Evolutionary conservation across 129 eudicot species (phyloP).

Genomic region (carrot (Daucus carota)): DH1_v3.0 NC_030385.2:32754001-32754500

Average conservation of each 20-base stretch:
- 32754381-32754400: slow-evolving; percentile 24
- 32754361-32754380: slow-evolving; percentile 17
- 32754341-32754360: slow-evolving; percentile 37
- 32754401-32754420: slow-evolving; percentile 20
- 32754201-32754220: slow-evolving; percentile 19
- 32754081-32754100: slow-evolving; percentile 49
- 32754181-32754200: slow-evolving; percentile 22
- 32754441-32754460: slow-evolving; percentile 23
- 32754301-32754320: slow-evolving; percentile 20
- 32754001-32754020: slow-evolving; percentile 22
- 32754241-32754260: slow-evolving; percentile 16
- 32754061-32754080: slow-evolving; percentile 42
- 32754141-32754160: neutral
- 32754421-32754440: slow-evolving; percentile 22
- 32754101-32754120: slow-evolving; percentile 16
- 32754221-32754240: slow-evolving; percentile 10
- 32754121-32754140: slow-evolving; percentile 17
- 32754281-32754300: slow-evolving; percentile 23
- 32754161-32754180: slow-evolving; percentile 19
- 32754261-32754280: slow-evolving; percentile 23
- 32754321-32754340: slow-evolving; percentile 44
- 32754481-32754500: slow-evolving; percentile 45
- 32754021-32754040: slow-evolving; percentile 25
- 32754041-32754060: slow-evolving; percentile 29
- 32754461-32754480: slow-evolving; percentile 17